Base-by-base conservation (phyloP, 2,329 filamentous ascomycete species). In the Dothideomycetes sp. region DNA sequence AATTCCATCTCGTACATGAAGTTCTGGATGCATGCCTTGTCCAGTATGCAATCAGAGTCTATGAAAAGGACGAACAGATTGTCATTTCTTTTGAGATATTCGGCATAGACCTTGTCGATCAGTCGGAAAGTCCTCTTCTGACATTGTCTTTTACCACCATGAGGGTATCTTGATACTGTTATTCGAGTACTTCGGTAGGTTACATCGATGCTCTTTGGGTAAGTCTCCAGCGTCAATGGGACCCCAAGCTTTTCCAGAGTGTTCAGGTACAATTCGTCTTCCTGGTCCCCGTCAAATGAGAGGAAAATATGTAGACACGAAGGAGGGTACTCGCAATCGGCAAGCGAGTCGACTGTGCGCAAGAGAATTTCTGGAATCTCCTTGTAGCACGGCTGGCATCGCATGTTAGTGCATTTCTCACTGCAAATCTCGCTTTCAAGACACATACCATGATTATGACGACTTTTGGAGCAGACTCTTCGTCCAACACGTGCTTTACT, bases 1-100 rank as follows among this genome's bases (percentile, higher is more conserved):
- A 96, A 70, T 61, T 96, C 87, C 91, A 96, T 96, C 58, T 96
- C 89, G 61, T 89, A 94, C 66, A 96, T 84, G 62, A 96, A 96
- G 60, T 95, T 96, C 58, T 95, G 89, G 44, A 96, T 75, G 58
- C 89, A 96, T 31, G 88, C 77, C 43, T 79, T 76, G 65, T 96
- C 89, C 36, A 96, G 69, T 46, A 95, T 91, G 61, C 91, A 96
- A 58, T 96, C 89, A 0, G 88, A 95, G 64, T 96, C 89, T 56
- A 96, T 95, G 63, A 96, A 96, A 9, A 96, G 74, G 38, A 96
- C 81, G 58, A 96, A 96, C 0, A 96, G 68, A 52, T 96, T 85
- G 61, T 96, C 89, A 56, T 94, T 85, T 35, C 78, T 73, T 61
- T 81, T 82, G 38, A 94, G 69, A 49, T 96, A 96, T 41, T 87